Base-by-base conservation (phyloP, 805 yeast genomes). In the Ogataea philodendri region DNA sequence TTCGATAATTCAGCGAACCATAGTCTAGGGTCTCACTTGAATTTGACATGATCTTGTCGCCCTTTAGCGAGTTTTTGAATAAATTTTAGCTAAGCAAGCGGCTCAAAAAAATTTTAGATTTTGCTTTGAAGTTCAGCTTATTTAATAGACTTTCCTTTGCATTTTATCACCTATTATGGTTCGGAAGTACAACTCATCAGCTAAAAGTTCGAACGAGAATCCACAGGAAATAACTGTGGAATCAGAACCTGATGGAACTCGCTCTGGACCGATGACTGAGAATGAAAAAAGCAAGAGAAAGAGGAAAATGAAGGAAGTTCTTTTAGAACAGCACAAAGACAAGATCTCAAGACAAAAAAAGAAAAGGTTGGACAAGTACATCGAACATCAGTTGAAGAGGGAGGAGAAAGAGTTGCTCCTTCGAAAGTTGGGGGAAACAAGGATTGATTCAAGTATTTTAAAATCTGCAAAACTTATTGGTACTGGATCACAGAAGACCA, bases 291-390 rank as follows among this genome's bases (percentile, higher is more conserved):
- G 61, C 19, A 74, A 71, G 27, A 71, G 84, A 44, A 85, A 84
- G 55, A 63, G 90, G 32, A 75, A 74, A 44, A 54, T 89, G 30
- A 76, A 67, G 36, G 72, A 79, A 41, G 71, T 76, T 17, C 59
- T 78, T 6, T 66, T 83, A 37, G 59, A 69, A 17, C 81, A 85
- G 27, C 71, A 70, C 36, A 66, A 73, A 36, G 90, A 85, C 41
- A 87, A 87, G 53, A 60, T 84, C 22, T 78, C 89, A 1, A 66
- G 77, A 32, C 72, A 81, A 31, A 83, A 90, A 66, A 74, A 70
- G 68, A 74, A 84, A 64, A 65, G 97, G 39, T 63, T 90, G 27
- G 97, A 90, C 44, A 90, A 90, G 60, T 90, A 87, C 59, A 87
- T 90, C 23, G 95, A 88, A 40, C 95, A 85, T 62, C 96, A 88